phyloP scores from a whole-genome alignment of 1,284 basidiomycete species.

The Sporisorium sorghi region DNA sequence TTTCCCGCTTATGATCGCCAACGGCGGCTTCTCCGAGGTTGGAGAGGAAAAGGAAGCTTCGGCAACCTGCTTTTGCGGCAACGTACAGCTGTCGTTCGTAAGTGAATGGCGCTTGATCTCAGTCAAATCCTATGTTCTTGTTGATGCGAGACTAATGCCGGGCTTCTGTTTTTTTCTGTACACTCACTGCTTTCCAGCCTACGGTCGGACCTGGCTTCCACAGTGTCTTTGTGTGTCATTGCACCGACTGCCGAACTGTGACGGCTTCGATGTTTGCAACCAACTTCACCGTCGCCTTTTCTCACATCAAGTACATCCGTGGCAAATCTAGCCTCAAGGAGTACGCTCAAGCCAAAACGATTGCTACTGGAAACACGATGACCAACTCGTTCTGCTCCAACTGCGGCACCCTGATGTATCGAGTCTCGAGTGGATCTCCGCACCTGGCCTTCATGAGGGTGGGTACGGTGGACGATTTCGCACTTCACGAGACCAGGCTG shows the following conservation, averaged over 20 bases:
- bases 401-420: constrained; percentile 69
- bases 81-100: constrained; percentile 67
- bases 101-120: constrained; percentile 25
- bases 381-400: constrained; percentile 69
- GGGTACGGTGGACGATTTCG: constrained; percentile 69
- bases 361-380: constrained; percentile 59
- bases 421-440: constrained; percentile 49
- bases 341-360: constrained; percentile 59
- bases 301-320: constrained; percentile 59
- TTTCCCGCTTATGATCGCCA: constrained; percentile 18
- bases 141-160: background rate
- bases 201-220: constrained; percentile 61
- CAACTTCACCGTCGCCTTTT: constrained; percentile 64
- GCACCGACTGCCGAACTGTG: constrained; percentile 69
- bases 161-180: background rate
- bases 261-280: constrained; percentile 69
- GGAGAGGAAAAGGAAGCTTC: constrained; percentile 59
- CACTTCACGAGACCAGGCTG: constrained; percentile 61
- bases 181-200: constrained; percentile 40
- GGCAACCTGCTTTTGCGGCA: constrained; percentile 69
- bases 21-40: constrained; percentile 63
- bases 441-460: constrained; percentile 58
- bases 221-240: constrained; percentile 67
- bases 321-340: constrained; percentile 62
- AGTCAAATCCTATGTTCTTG: background rate